phyloP scores from a whole-genome alignment of 805 yeast species.

The Yamadazyma sp. region DNA sequence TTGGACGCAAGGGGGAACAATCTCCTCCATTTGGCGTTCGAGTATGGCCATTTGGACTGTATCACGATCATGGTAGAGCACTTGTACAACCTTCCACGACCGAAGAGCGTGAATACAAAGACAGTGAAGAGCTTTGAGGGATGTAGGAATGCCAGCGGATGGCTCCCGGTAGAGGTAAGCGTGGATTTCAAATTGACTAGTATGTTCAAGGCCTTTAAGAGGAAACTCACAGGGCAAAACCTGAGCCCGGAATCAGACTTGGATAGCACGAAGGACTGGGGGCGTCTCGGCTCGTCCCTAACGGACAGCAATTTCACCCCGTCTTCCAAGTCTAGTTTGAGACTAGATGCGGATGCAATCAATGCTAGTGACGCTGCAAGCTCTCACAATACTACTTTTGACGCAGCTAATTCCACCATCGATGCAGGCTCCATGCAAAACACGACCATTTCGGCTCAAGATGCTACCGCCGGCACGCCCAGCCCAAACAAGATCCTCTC shows the following conservation, averaged over 20 bases:
- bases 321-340: constrained; percentile 4
- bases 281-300: background rate
- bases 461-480: constrained; percentile 3
- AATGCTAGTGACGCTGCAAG: background rate
- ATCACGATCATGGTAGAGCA: constrained; percentile 22
- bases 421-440: no score
- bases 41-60: constrained; percentile 34
- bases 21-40: constrained; percentile 39
- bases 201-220: constrained; percentile 25
- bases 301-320: background rate
- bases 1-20: constrained; percentile 36
- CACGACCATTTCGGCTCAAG: no score
- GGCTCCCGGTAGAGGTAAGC: constrained; percentile 35
- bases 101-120: constrained; percentile 11
- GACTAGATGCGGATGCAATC: background rate
- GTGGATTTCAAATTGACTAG: constrained; percentile 27
- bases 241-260: constrained; percentile 6
- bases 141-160: constrained; percentile 29
- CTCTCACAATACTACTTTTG: no score
- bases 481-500: constrained; percentile 26
- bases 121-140: constrained; percentile 23
- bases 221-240: constrained; percentile 14
- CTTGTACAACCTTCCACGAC: constrained; percentile 7
- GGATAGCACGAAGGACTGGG: background rate
- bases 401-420: no score